Evolutionary conservation across 176 grass and related monocot species (phyloP).

Genomic region (Oryza meridionalis): DNA sequence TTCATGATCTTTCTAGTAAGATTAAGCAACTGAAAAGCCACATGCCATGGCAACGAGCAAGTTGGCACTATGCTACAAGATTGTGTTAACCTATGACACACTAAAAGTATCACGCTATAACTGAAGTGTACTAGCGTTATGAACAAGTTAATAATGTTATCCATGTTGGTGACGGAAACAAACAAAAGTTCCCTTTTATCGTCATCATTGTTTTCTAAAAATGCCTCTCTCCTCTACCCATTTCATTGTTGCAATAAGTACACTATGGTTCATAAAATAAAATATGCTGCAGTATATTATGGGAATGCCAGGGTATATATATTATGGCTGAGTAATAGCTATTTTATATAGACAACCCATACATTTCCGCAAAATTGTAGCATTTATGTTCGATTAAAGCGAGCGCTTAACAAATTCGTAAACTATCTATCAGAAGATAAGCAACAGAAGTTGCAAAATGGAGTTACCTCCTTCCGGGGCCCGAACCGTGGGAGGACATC

Average conservation of each 20-base stretch:
- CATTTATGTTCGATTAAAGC: background rate
- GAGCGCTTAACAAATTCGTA: background rate
- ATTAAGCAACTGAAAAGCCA: background rate
- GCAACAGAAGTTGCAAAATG: background rate
- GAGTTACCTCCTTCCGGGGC: conserved; percentile 42
- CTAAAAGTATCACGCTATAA: background rate
- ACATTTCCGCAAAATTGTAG: background rate
- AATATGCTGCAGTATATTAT: background rate
- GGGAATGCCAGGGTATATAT: background rate
- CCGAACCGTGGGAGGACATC: conserved; percentile 25
- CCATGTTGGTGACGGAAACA: background rate
- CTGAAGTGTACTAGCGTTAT: background rate
- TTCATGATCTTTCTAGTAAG: background rate
- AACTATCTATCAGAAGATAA: background rate
- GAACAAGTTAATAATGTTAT: background rate
- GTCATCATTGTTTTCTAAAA: background rate
- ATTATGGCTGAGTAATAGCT: background rate
- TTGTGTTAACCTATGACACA: background rate
- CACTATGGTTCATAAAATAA: background rate
- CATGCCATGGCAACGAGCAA: background rate
- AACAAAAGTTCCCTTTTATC: background rate
- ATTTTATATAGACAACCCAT: background rate
- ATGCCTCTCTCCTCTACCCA: background rate
- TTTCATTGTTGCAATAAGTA: background rate
- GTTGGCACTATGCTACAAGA: background rate